phyloP scores from a whole-genome alignment of 495 filamentous ascomycete genomes.

The Xylaria curta region DNA sequence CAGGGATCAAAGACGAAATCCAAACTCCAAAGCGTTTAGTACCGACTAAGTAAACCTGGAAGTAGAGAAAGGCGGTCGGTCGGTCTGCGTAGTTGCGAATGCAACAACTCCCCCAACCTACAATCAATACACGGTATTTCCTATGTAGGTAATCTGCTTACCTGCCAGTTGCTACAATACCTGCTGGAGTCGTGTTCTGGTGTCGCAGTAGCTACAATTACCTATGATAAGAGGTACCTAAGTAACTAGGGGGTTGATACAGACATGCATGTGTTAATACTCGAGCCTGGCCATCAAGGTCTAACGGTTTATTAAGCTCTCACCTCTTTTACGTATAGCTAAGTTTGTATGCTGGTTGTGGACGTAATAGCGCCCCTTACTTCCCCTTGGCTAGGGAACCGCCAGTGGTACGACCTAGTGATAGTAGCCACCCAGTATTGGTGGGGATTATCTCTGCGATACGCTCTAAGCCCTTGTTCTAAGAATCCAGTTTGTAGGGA shows the following conservation, averaged over 20 bases:
- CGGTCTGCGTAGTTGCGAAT: constrained; percentile 9
- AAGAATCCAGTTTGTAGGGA: not conserved
- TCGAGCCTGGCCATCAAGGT: too few relatives aligned
- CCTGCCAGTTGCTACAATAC: not conserved
- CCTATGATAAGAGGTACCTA: too few relatives aligned
- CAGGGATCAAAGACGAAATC: constrained; percentile 23
- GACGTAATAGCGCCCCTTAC: not conserved
- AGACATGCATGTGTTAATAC: too few relatives aligned
- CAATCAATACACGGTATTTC: too few relatives aligned
- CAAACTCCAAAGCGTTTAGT: constrained; percentile 10
- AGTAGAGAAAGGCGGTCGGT: constrained; percentile 11
- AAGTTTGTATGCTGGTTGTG: too few relatives aligned
- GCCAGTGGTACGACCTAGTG: constrained; percentile 10
- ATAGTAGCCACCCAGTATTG: not conserved
- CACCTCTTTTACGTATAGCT: too few relatives aligned
- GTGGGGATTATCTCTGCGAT: constrained; percentile 1
- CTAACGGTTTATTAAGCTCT: too few relatives aligned
- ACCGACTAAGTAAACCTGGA: not conserved
- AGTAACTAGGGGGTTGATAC: too few relatives aligned
- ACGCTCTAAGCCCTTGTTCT: not conserved
- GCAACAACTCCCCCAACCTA: not conserved
- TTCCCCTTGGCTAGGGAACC: constrained; percentile 4
- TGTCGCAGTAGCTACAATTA: not conserved
- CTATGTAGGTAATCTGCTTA: not conserved
- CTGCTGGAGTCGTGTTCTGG: not conserved